Evolutionary conservation across 352 stramenopile species (phyloP), one percentile per base, ranked within the genome.

Genomic region (Pythium dissimile): DNA sequence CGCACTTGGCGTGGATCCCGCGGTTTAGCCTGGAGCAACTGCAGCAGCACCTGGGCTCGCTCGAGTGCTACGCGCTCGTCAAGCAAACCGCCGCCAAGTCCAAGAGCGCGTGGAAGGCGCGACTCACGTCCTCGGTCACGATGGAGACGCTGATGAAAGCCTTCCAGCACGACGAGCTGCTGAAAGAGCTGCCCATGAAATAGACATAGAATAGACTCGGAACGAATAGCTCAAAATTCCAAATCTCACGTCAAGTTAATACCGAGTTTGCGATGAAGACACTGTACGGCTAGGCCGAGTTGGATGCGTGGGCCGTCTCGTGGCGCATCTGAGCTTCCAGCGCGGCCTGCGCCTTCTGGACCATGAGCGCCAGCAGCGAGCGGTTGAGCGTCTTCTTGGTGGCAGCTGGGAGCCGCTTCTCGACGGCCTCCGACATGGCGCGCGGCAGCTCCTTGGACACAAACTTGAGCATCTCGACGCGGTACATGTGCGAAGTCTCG

Each of bases 401-500:
- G 6, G 62, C 55, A 47, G 70, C 59, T 13, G 74, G 73, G 0
- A 92, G 62, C 12, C 77, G 69, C 46, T 87, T 88, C 60, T 92
- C 77, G 0, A 89, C 73, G 10, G 82, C 71, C 18, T 92, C 79
- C 16, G 81, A 71, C 32, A 92, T 78, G 0, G 82, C 75, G 37
- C 82, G 82, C n/a, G 79, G 79, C 21, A 92, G 71, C 47, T 92
- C 82, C 21, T 83, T 81, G 1, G 82, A 89, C 28, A 89, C 84
- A 49, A 84, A 89, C 69, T 92, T 92, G 46, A 92, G 73, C 62
- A 92, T 89, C 76, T 92, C 82, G 39, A 92, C 76, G 45, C 79
- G 79, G 59, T 92, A 92, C 80, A 89, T 92, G 62, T 75, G 78
- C 46, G 76, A 81, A 15, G 79, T 88, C 69, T 92, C 75, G 37